These are phyloP conservation scores for Phytomonas sp. DNA, from an alignment of 208 protist genomes.

Conservation along the genomic window DNA sequence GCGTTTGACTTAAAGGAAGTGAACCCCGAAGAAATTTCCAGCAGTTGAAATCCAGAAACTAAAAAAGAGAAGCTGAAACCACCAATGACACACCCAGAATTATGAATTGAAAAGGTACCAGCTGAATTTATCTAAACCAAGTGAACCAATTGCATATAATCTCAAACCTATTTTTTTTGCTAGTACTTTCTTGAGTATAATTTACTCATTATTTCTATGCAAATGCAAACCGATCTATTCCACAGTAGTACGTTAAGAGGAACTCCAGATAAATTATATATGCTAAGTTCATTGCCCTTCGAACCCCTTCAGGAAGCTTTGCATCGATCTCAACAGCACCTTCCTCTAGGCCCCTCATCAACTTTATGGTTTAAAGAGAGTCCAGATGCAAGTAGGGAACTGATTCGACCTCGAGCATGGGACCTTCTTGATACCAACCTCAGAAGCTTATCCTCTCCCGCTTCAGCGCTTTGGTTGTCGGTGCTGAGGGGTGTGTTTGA, in stretches of 20 bases:
- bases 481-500: not conserved
- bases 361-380: not conserved
- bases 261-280: not conserved
- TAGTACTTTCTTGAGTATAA: not conserved
- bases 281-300: not conserved
- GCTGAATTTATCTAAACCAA: not conserved
- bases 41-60: not conserved
- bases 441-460: not conserved
- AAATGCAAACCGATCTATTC: not conserved
- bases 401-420: constrained; percentile 1
- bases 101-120: not conserved
- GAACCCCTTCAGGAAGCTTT: not conserved
- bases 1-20: not conserved
- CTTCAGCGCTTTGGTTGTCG: not conserved
- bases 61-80: not conserved
- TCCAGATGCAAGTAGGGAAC: not conserved
- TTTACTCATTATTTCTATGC: not conserved
- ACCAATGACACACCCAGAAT: not conserved
- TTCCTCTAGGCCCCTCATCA: not conserved
- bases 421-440: not conserved
- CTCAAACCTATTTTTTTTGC: not conserved
- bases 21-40: not conserved
- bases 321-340: not conserved
- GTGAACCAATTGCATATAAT: not conserved
- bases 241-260: not conserved